Evolutionary conservation across 1,139 yeast species (phyloP).

Genomic region (Wickerhamomyces sp.): DNA sequence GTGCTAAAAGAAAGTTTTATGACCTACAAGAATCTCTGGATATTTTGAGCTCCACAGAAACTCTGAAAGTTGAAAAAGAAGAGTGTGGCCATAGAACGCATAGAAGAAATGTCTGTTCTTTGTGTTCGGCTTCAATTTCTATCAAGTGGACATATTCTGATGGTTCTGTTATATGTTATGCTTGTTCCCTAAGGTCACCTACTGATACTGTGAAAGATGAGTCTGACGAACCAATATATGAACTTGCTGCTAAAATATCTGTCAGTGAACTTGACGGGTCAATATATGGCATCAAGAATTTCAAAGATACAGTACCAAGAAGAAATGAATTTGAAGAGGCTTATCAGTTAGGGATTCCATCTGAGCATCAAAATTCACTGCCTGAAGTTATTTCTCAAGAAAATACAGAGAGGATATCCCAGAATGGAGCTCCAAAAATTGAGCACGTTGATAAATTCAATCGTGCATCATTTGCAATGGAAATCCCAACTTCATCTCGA

Average conservation of each 20-base stretch:
- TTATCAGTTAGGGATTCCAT: conserved; percentile 1
- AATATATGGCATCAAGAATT: conserved; percentile 17
- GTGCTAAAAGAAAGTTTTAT: conserved; percentile 13
- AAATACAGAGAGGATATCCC: too few relatives aligned
- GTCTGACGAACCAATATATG: conserved; percentile 13
- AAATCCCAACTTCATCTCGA: too few relatives aligned
- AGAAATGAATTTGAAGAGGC: conserved; percentile 2
- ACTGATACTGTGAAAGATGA: conserved; percentile 15
- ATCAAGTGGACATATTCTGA: conserved; percentile 24
- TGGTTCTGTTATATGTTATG: conserved; percentile 10
- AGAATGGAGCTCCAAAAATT: too few relatives aligned
- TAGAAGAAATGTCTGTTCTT: too few relatives aligned
- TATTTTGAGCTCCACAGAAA: neutral
- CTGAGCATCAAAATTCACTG: too few relatives aligned
- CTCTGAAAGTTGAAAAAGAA: neutral
- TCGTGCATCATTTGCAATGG: too few relatives aligned
- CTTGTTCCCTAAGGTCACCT: conserved; percentile 7
- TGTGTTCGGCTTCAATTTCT: conserved; percentile 17
- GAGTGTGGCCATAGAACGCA: too few relatives aligned
- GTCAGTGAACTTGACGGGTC: conserved; percentile 15
- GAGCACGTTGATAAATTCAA: too few relatives aligned
- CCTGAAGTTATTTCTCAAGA: too few relatives aligned
- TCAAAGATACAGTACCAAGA: conserved; percentile 10
- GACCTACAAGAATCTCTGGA: conserved; percentile 6
- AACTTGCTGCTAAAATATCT: conserved; percentile 15